phyloP scores from a whole-genome alignment of 1,139 yeast species.

The Hansenula sp. region DNA sequence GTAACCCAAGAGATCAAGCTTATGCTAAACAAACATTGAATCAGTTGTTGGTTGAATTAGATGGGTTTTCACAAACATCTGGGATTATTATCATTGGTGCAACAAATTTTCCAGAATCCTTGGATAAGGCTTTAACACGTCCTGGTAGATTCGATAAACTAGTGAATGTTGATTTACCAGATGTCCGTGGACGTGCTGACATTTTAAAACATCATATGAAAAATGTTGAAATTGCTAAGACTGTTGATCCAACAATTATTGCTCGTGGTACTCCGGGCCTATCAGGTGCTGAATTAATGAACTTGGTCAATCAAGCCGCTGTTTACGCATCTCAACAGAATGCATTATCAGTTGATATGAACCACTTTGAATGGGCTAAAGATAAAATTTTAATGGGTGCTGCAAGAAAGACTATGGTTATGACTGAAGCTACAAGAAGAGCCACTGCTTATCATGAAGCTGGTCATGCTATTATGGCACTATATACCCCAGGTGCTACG shows the following conservation, averaged over 20 bases:
- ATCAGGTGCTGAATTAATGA: constrained; percentile 95
- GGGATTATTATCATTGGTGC: constrained; percentile 98
- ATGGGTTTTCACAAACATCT: constrained; percentile 89
- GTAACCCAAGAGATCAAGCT: constrained; percentile 97
- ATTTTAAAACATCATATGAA: constrained; percentile 90
- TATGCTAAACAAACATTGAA: constrained; percentile 96
- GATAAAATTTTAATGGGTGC: constrained; percentile 98
- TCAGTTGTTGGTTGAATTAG: constrained; percentile 92
- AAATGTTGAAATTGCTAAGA: constrained; percentile 79
- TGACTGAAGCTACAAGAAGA: constrained; percentile 89
- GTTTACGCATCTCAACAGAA: constrained; percentile 91
- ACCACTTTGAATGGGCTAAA: constrained; percentile 97
- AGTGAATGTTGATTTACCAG: constrained; percentile 94
- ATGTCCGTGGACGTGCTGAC: constrained; percentile 94
- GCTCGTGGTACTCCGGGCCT: constrained; percentile 98
- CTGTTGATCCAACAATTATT: constrained; percentile 81
- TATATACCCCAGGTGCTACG: constrained; percentile 94
- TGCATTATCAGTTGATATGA: constrained; percentile 87
- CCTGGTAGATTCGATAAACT: constrained; percentile 98
- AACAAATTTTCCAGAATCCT: constrained; percentile 94
- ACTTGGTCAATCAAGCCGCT: constrained; percentile 96
- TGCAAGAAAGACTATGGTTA: constrained; percentile 94
- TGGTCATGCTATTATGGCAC: constrained; percentile 97
- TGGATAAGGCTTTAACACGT: constrained; percentile 95
- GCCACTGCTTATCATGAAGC: constrained; percentile 99